Evolutionary conservation across 495 filamentous ascomycete species (phyloP).

Genomic region (Lindgomyces ingoldianus): DNA sequence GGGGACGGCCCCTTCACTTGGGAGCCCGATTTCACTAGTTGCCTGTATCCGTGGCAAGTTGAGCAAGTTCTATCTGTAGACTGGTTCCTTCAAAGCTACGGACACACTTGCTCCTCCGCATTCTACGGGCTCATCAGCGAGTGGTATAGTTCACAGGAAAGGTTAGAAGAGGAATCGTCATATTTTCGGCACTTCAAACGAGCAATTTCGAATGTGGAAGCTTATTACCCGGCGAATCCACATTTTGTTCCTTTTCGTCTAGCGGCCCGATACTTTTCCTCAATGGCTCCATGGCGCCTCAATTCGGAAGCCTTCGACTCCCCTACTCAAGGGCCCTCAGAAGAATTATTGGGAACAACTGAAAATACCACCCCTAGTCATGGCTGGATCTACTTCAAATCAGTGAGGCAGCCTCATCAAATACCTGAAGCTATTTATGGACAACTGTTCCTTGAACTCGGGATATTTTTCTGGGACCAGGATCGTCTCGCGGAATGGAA

Average conservation of each 20-base stretch:
- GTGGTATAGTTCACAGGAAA: not conserved
- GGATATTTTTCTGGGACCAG: conserved; percentile 10
- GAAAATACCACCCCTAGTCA: not conserved
- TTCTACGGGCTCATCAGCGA: not conserved
- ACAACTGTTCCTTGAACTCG: conserved; percentile 1
- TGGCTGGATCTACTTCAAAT: conserved; percentile 2
- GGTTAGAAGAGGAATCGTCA: not conserved
- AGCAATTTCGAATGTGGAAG: too few species aligned
- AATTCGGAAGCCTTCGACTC: too few species aligned
- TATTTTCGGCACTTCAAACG: not conserved
- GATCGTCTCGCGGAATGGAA: not conserved
- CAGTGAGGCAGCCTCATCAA: not conserved
- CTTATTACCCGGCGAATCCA: too few species aligned
- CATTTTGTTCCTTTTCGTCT: not conserved
- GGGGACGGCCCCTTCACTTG: not conserved
- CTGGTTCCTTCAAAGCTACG: not conserved
- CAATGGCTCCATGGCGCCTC: not conserved
- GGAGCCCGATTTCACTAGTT: not conserved
- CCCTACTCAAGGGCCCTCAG: not conserved
- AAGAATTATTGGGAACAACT: not conserved
- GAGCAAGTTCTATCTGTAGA: conserved; percentile 5
- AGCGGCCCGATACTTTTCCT: not conserved
- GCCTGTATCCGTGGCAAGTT: conserved; percentile 7
- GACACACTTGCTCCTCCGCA: not conserved
- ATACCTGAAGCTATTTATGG: not conserved